Conservation (phyloP, 176 grass and related monocot species). For the Melocanna baccifera region DNA sequence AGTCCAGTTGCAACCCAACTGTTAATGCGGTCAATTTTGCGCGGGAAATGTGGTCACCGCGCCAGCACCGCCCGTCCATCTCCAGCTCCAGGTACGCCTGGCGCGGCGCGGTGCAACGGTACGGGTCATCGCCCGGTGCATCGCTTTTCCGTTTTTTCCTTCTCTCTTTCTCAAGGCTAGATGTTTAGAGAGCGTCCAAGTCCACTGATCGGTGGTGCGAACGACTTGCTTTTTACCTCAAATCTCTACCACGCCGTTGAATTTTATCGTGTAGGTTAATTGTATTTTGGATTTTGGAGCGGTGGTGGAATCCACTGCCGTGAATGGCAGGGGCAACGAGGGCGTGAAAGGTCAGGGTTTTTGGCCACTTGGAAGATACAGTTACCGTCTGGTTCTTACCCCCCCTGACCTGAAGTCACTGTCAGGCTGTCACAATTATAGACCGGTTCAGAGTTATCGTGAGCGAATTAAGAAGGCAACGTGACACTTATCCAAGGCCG, state of each 20-base stretch:
- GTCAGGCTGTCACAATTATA: neutral
- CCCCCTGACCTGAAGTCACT: neutral
- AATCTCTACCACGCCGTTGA: neutral
- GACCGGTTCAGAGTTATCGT: conserved; percentile 29
- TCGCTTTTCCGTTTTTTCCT: no score
- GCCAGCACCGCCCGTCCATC: neutral
- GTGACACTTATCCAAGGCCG: conserved; percentile 24
- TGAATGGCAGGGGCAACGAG: neutral
- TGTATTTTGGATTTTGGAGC: neutral
- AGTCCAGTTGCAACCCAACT: neutral
- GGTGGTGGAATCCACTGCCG: neutral
- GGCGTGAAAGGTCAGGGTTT: neutral
- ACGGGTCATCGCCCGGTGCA: neutral
- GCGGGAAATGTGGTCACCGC: neutral
- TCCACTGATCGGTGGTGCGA: neutral
- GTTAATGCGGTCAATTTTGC: neutral
- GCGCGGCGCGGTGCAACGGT: no score
- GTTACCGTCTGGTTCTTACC: neutral
- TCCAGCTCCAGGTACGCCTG: neutral
- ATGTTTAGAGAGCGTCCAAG: neutral
- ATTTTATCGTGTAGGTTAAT: neutral
- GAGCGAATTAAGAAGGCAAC: conserved; percentile 32
- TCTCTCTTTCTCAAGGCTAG: neutral
- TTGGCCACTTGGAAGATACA: neutral
- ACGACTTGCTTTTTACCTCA: neutral